These are phyloP conservation scores for Peronospora tabacina DNA, from an alignment of 352 stramenopile species.

Conservation along the genomic window DNA sequence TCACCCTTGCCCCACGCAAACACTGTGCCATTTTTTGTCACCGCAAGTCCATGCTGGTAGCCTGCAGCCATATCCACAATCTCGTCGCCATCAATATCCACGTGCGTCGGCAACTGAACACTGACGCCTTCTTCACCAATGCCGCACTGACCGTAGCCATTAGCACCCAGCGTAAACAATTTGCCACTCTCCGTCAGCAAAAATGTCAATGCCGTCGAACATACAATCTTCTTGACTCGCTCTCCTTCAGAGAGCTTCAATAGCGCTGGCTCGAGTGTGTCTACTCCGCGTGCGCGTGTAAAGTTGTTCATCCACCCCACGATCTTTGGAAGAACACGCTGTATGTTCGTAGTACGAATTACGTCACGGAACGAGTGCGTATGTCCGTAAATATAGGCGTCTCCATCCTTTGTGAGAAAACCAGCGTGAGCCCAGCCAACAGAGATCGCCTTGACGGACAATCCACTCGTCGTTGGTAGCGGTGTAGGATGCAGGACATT, in stretches of 20 bases:
- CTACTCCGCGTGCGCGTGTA: slow-evolving; percentile 49
- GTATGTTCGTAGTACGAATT: slow-evolving; percentile 79
- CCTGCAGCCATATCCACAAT: slow-evolving; percentile 64
- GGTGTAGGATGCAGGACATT: slow-evolving; percentile 38
- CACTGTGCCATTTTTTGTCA: slow-evolving; percentile 57
- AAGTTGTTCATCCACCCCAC: slow-evolving; percentile 67
- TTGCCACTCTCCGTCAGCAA: slow-evolving; percentile 70
- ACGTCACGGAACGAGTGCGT: slow-evolving; percentile 82
- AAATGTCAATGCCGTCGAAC: slow-evolving; percentile 70
- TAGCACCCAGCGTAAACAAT: slow-evolving; percentile 71
- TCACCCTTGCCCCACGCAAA: slow-evolving; percentile 83
- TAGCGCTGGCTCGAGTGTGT: slow-evolving; percentile 49
- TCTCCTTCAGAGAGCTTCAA: slow-evolving; percentile 57
- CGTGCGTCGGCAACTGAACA: slow-evolving; percentile 41
- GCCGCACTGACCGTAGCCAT: slow-evolving; percentile 77
- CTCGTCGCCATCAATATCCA: slow-evolving; percentile 59
- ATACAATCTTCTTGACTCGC: slow-evolving; percentile 69
- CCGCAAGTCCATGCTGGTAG: slow-evolving; percentile 71
- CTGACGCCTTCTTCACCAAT: slow-evolving; percentile 53
- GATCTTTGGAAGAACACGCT: slow-evolving; percentile 64
- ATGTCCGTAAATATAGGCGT: slow-evolving; percentile 68
- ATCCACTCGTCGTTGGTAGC: slow-evolving; percentile 34
- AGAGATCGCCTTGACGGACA: slow-evolving; percentile 57
- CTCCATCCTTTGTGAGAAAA: slow-evolving; percentile 58
- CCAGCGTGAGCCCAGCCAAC: slow-evolving; percentile 72